Evolutionary conservation across 148 eudicot species (phyloP), one percentile per base, ranked within the genome.

Genomic region (Camellia japonica): DNA sequence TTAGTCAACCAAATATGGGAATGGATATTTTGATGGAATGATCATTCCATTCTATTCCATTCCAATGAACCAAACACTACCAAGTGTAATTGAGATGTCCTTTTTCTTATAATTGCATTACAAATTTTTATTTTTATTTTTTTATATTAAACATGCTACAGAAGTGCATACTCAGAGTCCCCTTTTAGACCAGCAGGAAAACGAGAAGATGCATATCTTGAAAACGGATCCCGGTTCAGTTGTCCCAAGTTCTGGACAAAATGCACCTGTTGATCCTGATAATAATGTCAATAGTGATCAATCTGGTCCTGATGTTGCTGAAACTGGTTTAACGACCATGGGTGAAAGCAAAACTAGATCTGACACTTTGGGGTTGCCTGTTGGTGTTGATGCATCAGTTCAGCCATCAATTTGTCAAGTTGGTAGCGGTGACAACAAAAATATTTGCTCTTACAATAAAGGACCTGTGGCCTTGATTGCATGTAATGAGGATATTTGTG

Each of bases 261-360:
- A 71, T 81, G 75, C 78, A 69, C 55, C 81, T 73, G 73, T 88
- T 84, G 92, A 80, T 81, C 92, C 93, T 71, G 93, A 91, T 83
- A 89, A 91, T 83, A 89, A 90, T 73, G 80, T 87, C 61, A 89
- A 88, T 63, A 79, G 80, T 88, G 84, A 82, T 80, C 90, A 72
- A 67, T 83, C 71, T 81, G 82, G 81, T 83, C 66, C 83, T 76
- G 80, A 77, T 79, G 73, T 64, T 68, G 68, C 79, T 72, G 82
- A 81, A 79, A 73, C 72, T 71, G 88, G 77, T 79, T 70, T 63
- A 73, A 75, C 77, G 65, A 65, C 78, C 76, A 18, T 76, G 16
- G 77, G 79, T 71, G 71, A 54, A 68, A 76, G 76, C 58, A 73
- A 67, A 44, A 56, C 20, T 66, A 80, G 56, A 68, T 78, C 79